Conservation (phyloP, 768 basidiomycete species). For the Exidia glandulosa region DNA sequence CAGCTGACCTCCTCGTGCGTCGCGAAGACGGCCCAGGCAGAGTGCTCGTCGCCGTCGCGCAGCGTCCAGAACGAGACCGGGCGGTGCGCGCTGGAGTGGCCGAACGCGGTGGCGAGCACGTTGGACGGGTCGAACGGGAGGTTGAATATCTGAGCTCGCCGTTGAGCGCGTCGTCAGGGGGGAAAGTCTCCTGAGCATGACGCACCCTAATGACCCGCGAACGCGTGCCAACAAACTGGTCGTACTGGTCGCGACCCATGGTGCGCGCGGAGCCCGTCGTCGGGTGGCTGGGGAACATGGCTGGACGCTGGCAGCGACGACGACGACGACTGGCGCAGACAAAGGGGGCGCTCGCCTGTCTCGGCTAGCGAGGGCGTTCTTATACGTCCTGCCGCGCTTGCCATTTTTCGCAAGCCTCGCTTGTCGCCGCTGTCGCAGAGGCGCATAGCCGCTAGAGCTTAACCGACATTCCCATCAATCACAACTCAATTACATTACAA, state of each 20-base stretch:
- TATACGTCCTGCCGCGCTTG: constrained; percentile 3
- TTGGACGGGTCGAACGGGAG: constrained; percentile 6
- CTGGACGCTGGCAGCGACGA: constrained; percentile 43
- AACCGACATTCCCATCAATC: background rate
- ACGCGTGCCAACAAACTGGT: constrained; percentile 34
- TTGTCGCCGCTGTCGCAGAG: background rate
- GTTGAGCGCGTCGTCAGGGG: background rate
- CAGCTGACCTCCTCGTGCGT: constrained; percentile 51
- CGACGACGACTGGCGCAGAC: background rate
- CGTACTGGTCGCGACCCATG: constrained; percentile 5
- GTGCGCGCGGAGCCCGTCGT: constrained; percentile 2
- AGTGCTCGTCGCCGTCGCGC: constrained; percentile 24
- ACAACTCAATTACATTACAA: background rate
- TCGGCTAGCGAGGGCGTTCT: background rate
- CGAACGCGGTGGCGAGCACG: constrained; percentile 21
- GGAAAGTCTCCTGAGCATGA: constrained; percentile 3
- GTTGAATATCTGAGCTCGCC: constrained; percentile 5
- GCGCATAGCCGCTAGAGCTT: constrained; percentile 26
- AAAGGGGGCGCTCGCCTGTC: constrained; percentile 7
- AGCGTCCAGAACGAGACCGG: constrained; percentile 42
- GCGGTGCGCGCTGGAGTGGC: constrained; percentile 29
- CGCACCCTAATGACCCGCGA: constrained; percentile 47
- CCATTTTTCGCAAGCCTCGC: background rate
- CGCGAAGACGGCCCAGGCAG: constrained; percentile 46
- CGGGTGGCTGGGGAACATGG: constrained; percentile 3